Conservation (phyloP, 805 yeast species). For the Lipomyces yamanashiensis region DNA sequence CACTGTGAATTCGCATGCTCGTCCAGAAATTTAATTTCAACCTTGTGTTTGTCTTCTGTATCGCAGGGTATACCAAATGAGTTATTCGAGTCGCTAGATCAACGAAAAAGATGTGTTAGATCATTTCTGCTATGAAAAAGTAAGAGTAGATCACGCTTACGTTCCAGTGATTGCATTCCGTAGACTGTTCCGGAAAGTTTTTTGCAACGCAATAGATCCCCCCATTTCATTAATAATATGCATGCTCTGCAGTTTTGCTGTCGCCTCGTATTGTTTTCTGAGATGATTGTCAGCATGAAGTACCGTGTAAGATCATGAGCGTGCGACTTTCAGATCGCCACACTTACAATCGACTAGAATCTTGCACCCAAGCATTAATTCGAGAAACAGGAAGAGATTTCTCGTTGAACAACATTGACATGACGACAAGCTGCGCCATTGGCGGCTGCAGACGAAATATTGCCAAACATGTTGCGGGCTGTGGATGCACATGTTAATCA, state of each 20-base stretch:
- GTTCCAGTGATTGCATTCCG: slow-evolving; percentile 86
- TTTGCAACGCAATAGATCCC: slow-evolving; percentile 61
- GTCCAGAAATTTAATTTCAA: slow-evolving; percentile 70
- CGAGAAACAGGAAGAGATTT: slow-evolving; percentile 68
- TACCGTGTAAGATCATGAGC: slow-evolving; percentile 1
- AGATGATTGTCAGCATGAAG: slow-evolving; percentile 42
- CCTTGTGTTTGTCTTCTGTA: slow-evolving; percentile 58
- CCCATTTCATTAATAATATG: slow-evolving; percentile 70
- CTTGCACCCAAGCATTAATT: slow-evolving; percentile 75
- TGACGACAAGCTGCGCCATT: slow-evolving; percentile 83
- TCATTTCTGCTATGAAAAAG: background rate
- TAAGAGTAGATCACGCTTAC: slow-evolving; percentile 37
- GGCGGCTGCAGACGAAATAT: slow-evolving; percentile 88
- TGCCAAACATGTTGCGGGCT: slow-evolving; percentile 92
- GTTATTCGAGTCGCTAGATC: slow-evolving; percentile 51
- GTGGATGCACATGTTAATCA: slow-evolving; percentile 16
- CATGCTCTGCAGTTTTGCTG: slow-evolving; percentile 73
- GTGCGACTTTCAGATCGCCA: background rate
- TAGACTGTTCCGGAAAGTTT: slow-evolving; percentile 74
- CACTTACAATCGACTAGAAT: slow-evolving; percentile 54
- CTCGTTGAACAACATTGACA: slow-evolving; percentile 84
- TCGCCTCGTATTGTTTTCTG: slow-evolving; percentile 71
- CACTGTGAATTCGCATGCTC: slow-evolving; percentile 83
- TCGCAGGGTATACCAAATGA: slow-evolving; percentile 79
- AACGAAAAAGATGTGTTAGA: background rate